These are phyloP conservation scores for Floccularia luteovirens DNA, from an alignment of 768 basidiomycete genomes.

Conservation along the genomic window DNA sequence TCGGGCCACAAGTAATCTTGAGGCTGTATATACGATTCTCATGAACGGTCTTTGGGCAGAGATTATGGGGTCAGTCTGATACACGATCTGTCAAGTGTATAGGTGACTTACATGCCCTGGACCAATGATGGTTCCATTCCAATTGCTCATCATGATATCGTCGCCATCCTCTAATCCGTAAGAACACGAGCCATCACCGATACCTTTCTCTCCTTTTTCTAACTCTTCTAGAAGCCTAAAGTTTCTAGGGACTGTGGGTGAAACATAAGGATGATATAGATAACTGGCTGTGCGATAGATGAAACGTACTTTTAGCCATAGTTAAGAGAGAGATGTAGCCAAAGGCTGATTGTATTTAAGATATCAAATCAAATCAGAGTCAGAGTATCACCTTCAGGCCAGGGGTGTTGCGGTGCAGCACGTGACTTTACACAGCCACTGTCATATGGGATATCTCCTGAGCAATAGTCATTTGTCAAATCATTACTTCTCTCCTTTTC, in stretches of 20 bases:
- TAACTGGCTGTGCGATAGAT: too few species aligned
- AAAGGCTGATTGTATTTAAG: too few species aligned
- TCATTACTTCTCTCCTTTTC: conserved; percentile 1
- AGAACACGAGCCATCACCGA: conserved; percentile 96
- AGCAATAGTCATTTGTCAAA: not conserved
- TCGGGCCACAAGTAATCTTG: conserved; percentile 75
- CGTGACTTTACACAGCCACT: too few species aligned
- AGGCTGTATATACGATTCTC: conserved; percentile 98
- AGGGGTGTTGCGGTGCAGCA: too few species aligned
- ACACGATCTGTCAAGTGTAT: not conserved
- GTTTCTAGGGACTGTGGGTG: conserved; percentile 78
- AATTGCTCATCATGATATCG: conserved; percentile 95
- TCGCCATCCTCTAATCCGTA: conserved; percentile 94
- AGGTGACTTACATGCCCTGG: conserved; percentile 79
- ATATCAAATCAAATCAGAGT: too few species aligned
- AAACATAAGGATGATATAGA: not conserved
- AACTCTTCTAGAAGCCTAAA: conserved; percentile 97
- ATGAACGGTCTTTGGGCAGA: conserved; percentile 71
- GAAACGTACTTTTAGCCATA: conserved; percentile 46
- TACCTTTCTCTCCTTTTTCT: conserved; percentile 99
- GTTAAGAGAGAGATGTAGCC: conserved; percentile 4
- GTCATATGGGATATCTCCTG: not conserved
- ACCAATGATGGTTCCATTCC: conserved; percentile 99
- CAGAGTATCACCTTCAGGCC: too few species aligned
- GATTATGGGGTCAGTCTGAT: not conserved